phyloP scores from a whole-genome alignment of 176 grass and related monocot genomes.

The Carex cristatella region DNA sequence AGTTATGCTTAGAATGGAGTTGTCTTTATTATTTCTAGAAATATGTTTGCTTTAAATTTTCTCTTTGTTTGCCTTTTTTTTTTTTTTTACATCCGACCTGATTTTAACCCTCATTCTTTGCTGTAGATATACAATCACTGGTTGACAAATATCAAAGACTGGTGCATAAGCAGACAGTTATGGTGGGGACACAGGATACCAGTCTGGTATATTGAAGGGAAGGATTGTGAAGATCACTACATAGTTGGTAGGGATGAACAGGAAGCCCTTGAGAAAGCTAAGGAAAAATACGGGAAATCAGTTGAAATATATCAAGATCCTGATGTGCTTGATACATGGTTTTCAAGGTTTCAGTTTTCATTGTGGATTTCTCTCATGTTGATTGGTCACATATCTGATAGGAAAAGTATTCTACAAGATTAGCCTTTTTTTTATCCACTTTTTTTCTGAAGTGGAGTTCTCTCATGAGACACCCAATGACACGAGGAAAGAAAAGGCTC shows the following conservation, averaged over 20 bases:
- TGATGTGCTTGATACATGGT: constrained; percentile 97
- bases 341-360: constrained; percentile 71
- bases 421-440: not conserved
- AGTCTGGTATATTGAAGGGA: constrained; percentile 97
- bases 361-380: not conserved
- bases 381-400: not conserved
- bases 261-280: constrained; percentile 76
- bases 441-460: not conserved
- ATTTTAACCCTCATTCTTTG: constrained; percentile 10
- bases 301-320: constrained; percentile 98
- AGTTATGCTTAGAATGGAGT: not conserved
- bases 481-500: not conserved
- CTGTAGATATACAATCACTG: constrained; percentile 97
- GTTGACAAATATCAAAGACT: constrained; percentile 99
- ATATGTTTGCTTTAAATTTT: not conserved
- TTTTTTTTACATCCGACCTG: not conserved
- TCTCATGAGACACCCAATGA: not conserved
- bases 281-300: constrained; percentile 79
- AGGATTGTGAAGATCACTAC: constrained; percentile 84
- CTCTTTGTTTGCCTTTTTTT: constrained; percentile 16
- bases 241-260: constrained; percentile 75
- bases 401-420: not conserved
- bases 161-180: constrained; percentile 98
- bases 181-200: constrained; percentile 99
- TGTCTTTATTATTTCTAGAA: not conserved